phyloP scores from a whole-genome alignment of 176 grass and related monocot species.

The Carex scoparia region DNA sequence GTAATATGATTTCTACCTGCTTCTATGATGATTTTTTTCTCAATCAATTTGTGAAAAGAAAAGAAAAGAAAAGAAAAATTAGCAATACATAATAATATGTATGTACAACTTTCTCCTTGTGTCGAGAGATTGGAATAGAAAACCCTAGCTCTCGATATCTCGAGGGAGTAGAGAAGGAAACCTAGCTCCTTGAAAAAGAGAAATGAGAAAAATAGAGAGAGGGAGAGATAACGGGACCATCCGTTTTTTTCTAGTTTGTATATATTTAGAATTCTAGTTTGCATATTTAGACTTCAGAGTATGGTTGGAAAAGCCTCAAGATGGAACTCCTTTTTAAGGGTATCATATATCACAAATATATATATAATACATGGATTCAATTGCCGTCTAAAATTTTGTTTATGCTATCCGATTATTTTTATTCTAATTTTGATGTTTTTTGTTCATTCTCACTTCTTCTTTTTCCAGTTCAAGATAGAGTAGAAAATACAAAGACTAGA shows the following conservation, averaged over 20 bases:
- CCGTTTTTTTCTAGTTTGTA: not conserved
- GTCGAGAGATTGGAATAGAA: not conserved
- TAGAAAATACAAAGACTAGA: not conserved
- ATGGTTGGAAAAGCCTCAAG: not conserved
- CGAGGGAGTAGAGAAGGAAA: not conserved
- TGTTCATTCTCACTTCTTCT: not conserved
- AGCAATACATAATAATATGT: not conserved
- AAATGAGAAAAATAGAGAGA: not conserved
- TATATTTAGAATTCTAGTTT: constrained; percentile 12
- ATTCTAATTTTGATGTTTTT: not conserved
- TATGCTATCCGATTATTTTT: not conserved
- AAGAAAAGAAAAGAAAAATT: not conserved
- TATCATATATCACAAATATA: not conserved
- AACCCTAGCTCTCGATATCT: not conserved
- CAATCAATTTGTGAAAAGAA: not conserved
- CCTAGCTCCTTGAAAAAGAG: not conserved
- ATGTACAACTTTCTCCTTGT: not conserved
- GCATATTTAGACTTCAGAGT: constrained; percentile 14
- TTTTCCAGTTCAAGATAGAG: not conserved
- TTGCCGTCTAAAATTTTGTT: not conserved
- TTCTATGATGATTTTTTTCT: constrained; percentile 17
- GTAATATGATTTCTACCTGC: constrained; percentile 20
- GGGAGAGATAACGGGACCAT: not conserved
- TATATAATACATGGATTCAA: not conserved
- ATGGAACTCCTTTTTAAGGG: not conserved